These are phyloP conservation scores for Trichoderma virens DNA, from an alignment of 495 filamentous ascomycete genomes.

Conservation along the genomic window DNA sequence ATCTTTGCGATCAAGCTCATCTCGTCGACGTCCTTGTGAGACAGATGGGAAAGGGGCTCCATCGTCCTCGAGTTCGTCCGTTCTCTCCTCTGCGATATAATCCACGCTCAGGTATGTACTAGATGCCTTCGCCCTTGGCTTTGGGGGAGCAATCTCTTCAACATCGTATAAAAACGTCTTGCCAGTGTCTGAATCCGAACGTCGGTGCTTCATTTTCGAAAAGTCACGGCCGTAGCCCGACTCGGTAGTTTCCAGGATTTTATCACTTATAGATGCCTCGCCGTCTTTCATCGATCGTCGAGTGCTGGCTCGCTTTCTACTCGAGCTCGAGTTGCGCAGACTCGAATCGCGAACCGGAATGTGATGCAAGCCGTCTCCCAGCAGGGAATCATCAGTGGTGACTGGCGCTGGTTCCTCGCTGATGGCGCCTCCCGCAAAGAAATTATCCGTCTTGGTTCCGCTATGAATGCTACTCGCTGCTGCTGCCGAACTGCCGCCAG, in stretches of 20 bases:
- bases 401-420: constrained; percentile 36
- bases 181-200: constrained; percentile 9
- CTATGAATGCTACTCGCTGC: constrained; percentile 14
- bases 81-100: constrained; percentile 14
- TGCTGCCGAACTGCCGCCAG: constrained; percentile 28
- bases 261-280: constrained; percentile 23
- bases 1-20: constrained; percentile 29
- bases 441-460: constrained; percentile 33
- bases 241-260: constrained; percentile 31
- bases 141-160: not conserved
- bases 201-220: constrained; percentile 16
- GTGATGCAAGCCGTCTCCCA: constrained; percentile 25
- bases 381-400: constrained; percentile 1
- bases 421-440: constrained; percentile 45
- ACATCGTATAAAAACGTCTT: not conserved
- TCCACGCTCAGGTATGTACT: constrained; percentile 15
- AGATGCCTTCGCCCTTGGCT: constrained; percentile 11
- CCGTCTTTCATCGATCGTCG: constrained; percentile 33
- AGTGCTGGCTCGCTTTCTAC: constrained; percentile 32
- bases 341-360: constrained; percentile 66
- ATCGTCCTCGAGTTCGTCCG: constrained; percentile 37
- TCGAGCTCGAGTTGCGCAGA: constrained; percentile 46
- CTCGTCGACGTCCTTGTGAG: constrained; percentile 45
- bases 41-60: constrained; percentile 65
- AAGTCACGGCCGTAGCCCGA: not conserved